Conservation (phyloP, 192 early-diverging fungal species). For the Dimargaris xerosporica region DNA sequence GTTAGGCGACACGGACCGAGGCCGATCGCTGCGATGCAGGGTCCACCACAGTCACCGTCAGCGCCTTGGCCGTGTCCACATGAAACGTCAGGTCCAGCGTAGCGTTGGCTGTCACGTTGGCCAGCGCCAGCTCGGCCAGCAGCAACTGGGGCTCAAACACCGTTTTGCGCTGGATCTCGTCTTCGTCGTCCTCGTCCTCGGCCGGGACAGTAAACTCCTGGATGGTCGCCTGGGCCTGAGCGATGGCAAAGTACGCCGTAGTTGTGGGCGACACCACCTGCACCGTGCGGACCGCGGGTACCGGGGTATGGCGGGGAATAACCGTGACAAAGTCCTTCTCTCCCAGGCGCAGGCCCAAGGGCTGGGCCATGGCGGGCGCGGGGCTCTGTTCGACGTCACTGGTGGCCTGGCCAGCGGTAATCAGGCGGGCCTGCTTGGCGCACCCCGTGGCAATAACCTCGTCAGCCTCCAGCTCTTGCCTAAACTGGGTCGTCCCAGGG, state of each 20-base stretch:
- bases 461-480: slow-evolving; percentile 71
- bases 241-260: slow-evolving; percentile 63
- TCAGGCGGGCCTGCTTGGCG: slow-evolving; percentile 73
- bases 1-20: background rate
- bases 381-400: slow-evolving; percentile 9
- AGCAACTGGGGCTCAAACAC: slow-evolving; percentile 31
- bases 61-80: slow-evolving; percentile 20
- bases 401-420: slow-evolving; percentile 22
- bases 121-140: slow-evolving; percentile 28
- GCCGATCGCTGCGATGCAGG: slow-evolving; percentile 1
- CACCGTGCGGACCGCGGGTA: slow-evolving; percentile 67
- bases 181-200: slow-evolving; percentile 35
- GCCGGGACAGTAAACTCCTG: slow-evolving; percentile 26
- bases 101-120: slow-evolving; percentile 19
- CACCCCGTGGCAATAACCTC: slow-evolving; percentile 85
- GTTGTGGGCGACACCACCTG: slow-evolving; percentile 47
- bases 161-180: slow-evolving; percentile 33
- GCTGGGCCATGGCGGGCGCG: slow-evolving; percentile 34
- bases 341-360: slow-evolving; percentile 57
- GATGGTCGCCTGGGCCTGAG: slow-evolving; percentile 54
- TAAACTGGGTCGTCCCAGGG: slow-evolving; percentile 42
- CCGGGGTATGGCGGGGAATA: slow-evolving; percentile 67
- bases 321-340: slow-evolving; percentile 62
- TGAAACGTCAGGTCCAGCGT: slow-evolving; percentile 27
- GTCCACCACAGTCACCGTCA: slow-evolving; percentile 28